Evolutionary conservation across 306 rosid genomes (phyloP), one percentile per base, ranked within the genome.

Genomic region (Malus fusca): DNA sequence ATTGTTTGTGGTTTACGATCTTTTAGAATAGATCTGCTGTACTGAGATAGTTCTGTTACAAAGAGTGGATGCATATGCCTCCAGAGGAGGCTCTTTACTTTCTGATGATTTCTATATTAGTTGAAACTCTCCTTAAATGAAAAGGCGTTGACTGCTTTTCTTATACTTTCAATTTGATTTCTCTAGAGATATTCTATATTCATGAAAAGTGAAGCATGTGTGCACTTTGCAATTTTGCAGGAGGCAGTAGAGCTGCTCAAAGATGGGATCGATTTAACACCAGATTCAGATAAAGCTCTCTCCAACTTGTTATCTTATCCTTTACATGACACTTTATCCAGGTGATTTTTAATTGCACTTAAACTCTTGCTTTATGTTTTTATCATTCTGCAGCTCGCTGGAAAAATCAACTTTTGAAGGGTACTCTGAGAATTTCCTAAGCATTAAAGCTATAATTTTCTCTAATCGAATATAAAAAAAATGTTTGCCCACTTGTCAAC

Each of bases 231-330:
- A 43, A 63, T 55, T 64, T 81, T 59, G 78, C 69, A 95, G 99
- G 99, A 92, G 66, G 87, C 93, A 21, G 75, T 87, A 73, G 82
- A 92, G 80, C 89, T 89, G 64, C 97, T 95, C 19, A 95, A 92
- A 83, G 97, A 90, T 82, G 97, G 92, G 78, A 89, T 95, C 74
- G 93, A 90, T 77, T 84, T 95, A 90, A 78, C 87, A 82, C 80
- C 88, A 70, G 97, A 95, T 79, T 90, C 96, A 66, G 97, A 90
- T 72, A 89, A 85, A 73, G 86, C 86, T 12, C 92, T 95, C 42
- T 62, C 90, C 37, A 88, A 90, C 86, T 86, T 95, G 85, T 89
- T 95, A 26, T 88, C 97, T 51, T 95, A 89, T 84, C 99, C 99
- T 76, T 77, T 92, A 67, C 86, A 78, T 61, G 80, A 82, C 68